Percentiles rank a stretch among this genome's conserved stretches.
Evolutionary conservation across 2,329 filamentous ascomycete species (phyloP).

Genomic region (Ramularia endophylla): DNA sequence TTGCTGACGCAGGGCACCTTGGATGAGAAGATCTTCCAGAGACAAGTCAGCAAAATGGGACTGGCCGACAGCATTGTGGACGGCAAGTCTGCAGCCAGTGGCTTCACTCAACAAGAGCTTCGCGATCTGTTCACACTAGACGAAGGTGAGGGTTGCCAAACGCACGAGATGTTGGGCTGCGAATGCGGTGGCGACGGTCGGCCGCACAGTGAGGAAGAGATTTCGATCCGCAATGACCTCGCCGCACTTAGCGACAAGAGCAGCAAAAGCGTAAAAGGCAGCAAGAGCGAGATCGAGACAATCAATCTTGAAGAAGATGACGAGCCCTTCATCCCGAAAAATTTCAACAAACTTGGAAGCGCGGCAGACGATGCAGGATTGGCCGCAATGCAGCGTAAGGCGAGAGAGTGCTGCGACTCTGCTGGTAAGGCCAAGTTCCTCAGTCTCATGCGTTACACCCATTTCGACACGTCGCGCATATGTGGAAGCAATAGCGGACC

Average conservation of each 20-base stretch:
- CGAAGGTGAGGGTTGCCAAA: constrained; percentile 56
- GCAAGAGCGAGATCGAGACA: constrained; percentile 15
- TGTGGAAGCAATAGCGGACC: too few relatives aligned
- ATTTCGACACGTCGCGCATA: constrained; percentile 48
- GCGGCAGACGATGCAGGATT: constrained; percentile 34
- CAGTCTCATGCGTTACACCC: constrained; percentile 50
- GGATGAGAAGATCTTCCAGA: constrained; percentile 70
- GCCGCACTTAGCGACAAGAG: constrained; percentile 11
- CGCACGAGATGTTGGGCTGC: constrained; percentile 62
- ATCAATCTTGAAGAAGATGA: constrained; percentile 22
- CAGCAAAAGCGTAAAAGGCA: too few relatives aligned
- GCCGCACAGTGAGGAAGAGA: constrained; percentile 19
- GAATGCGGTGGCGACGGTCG: constrained; percentile 52
- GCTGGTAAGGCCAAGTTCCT: constrained; percentile 38
- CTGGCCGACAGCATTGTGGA: constrained; percentile 67
- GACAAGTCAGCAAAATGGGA: constrained; percentile 65
- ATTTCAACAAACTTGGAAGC: constrained; percentile 22
- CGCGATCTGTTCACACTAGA: constrained; percentile 62
- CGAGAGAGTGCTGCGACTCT: constrained; percentile 28
- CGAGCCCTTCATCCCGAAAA: constrained; percentile 23
- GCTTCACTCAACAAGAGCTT: constrained; percentile 61
- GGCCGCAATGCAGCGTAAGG: constrained; percentile 23
- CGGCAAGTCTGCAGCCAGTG: constrained; percentile 53
- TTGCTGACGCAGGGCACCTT: constrained; percentile 62
- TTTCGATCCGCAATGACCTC: constrained; percentile 21